phyloP scores from a whole-genome alignment of 305 asterid genomes.

The Fraxinus floribunda region DNA sequence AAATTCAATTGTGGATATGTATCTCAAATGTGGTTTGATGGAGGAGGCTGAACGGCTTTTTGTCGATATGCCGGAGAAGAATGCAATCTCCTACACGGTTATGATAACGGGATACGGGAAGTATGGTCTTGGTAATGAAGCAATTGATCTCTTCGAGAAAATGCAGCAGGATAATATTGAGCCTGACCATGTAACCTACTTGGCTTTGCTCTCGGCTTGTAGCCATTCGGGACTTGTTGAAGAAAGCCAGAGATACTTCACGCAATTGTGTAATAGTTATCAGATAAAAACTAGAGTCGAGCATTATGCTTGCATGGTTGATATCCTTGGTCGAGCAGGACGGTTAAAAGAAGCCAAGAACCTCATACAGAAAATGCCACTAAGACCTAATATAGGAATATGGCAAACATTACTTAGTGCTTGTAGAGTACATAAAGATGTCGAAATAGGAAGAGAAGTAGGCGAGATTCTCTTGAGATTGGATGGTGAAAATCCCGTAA shows the following conservation, averaged over 20 bases:
- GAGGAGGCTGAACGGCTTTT: constrained; percentile 51
- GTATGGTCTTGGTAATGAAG: constrained; percentile 54
- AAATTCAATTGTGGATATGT: constrained; percentile 59
- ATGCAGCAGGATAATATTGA: constrained; percentile 44
- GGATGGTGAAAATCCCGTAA: constrained; percentile 50
- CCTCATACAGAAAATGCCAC: constrained; percentile 52
- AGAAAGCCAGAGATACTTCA: constrained; percentile 49
- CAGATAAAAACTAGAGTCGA: constrained; percentile 48
- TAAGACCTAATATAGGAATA: constrained; percentile 47
- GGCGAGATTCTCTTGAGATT: constrained; percentile 44
- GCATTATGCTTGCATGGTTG: constrained; percentile 70
- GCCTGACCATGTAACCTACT: constrained; percentile 59
- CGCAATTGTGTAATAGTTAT: constrained; percentile 38
- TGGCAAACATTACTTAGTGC: constrained; percentile 64
- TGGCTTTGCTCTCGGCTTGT: constrained; percentile 66
- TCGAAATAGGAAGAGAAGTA: constrained; percentile 48
- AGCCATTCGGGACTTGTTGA: constrained; percentile 64
- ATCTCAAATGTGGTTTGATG: constrained; percentile 55
- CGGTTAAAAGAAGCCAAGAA: constrained; percentile 49
- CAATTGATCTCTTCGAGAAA: constrained; percentile 46
- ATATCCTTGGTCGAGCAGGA: constrained; percentile 61
- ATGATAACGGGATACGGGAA: constrained; percentile 64
- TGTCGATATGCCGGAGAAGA: constrained; percentile 35
- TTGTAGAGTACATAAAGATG: constrained; percentile 49
- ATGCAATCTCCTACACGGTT: constrained; percentile 54